A percentile compares a stretch with the other conserved stretches of the same genome.
Conservation (phyloP, 345 rosid species). For the Anastatica hierochuntica region DNA sequence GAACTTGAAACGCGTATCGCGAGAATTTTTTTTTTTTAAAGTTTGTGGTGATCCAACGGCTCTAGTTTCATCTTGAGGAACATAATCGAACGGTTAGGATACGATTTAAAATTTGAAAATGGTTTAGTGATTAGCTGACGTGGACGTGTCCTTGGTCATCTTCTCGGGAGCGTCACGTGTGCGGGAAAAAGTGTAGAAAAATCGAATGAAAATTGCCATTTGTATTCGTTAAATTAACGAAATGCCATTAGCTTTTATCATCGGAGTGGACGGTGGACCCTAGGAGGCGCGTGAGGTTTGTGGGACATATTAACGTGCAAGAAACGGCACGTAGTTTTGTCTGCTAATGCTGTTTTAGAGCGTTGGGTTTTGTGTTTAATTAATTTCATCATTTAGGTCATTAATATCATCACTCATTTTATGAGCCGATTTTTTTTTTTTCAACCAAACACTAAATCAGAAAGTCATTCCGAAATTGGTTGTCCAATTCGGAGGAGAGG, state of each 20-base stretch:
- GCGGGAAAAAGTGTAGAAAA: constrained; percentile 7
- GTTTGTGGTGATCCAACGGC: constrained; percentile 33
- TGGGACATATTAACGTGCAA: constrained; percentile 24
- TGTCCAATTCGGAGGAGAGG: no score
- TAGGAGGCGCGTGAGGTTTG: constrained; percentile 29
- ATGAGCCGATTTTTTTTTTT: constrained; percentile 14
- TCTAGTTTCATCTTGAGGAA: not conserved
- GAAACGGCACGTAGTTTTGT: constrained; percentile 31
- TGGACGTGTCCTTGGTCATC: constrained; percentile 33
- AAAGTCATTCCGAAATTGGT: no score
- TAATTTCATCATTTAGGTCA: constrained; percentile 3
- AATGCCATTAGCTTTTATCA: not conserved
- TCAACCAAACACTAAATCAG: no score
- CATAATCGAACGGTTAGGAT: constrained; percentile 44
- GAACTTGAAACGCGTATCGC: constrained; percentile 18
- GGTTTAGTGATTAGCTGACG: constrained; percentile 19
- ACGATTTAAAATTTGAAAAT: constrained; percentile 30
- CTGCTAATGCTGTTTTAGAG: constrained; percentile 10
- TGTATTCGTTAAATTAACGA: not conserved
- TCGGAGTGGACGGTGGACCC: no score
- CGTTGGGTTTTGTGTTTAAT: constrained; percentile 14
- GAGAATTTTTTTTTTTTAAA: constrained; percentile 26
- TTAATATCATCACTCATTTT: not conserved
- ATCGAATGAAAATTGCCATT: not conserved
- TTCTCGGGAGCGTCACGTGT: constrained; percentile 27